These are phyloP conservation scores for Thymus mandschuricus DNA, from an alignment of 257 asterid genomes.

Conservation along the genomic window DNA sequence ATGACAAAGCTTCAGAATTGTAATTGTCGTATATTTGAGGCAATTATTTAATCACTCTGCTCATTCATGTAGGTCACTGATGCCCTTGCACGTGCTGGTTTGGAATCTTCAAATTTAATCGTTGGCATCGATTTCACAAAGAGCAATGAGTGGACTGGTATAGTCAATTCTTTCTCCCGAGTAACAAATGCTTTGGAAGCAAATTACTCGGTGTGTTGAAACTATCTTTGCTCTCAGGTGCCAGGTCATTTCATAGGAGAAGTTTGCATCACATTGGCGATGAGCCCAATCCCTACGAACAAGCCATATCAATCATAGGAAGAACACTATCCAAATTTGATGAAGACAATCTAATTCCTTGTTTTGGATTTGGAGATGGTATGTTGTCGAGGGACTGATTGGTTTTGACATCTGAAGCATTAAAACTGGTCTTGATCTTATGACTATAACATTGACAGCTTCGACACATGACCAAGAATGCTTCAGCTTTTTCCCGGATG, in stretches of 20 bases:
- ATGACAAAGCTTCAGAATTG: background rate
- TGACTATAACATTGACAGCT: slow-evolving; percentile 56
- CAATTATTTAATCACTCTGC: background rate
- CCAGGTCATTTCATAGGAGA: slow-evolving; percentile 76
- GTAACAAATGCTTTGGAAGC: slow-evolving; percentile 15
- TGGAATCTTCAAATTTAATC: slow-evolving; percentile 91
- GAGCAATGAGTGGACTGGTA: slow-evolving; percentile 99
- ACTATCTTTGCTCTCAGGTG: slow-evolving; percentile 52
- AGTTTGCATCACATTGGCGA: slow-evolving; percentile 91
- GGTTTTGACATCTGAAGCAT: slow-evolving; percentile 8
- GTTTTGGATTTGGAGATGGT: slow-evolving; percentile 98
- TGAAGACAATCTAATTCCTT: slow-evolving; percentile 89
- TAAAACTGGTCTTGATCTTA: slow-evolving; percentile 25
- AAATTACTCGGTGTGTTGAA: slow-evolving; percentile 11
- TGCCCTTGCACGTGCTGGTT: slow-evolving; percentile 94
- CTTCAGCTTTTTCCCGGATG: slow-evolving; percentile 82
- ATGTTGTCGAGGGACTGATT: slow-evolving; percentile 25
- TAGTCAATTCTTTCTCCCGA: slow-evolving; percentile 15
- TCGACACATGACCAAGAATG: slow-evolving; percentile 99
- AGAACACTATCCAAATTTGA: slow-evolving; percentile 90
- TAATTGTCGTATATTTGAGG: too few relatives aligned
- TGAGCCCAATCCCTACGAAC: slow-evolving; percentile 86
- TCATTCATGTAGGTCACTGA: slow-evolving; percentile 65
- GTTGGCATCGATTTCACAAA: slow-evolving; percentile 97
- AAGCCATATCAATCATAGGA: slow-evolving; percentile 94